Base-by-base conservation (phyloP, 257 asterid species). In the Solanum sitiens region DNA sequence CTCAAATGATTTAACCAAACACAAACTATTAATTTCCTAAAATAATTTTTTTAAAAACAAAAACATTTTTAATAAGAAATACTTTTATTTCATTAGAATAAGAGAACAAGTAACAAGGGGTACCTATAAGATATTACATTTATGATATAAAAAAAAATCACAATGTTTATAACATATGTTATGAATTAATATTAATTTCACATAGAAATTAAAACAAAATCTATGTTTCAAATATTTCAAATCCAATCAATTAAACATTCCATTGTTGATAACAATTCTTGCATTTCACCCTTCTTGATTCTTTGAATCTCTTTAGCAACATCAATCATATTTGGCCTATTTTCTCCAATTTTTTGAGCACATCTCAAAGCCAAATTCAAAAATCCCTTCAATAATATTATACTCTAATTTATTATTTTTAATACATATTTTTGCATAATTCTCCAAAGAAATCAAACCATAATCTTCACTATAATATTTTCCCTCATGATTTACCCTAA, bases 291-390 rank as follows among this genome's bases (percentile, higher is more conserved):
- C 77, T 20, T 86, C 16, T 65, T 70, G 40, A 83, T 86, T 25
- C 39, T 70, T 30, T 27, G 42, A 72, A 88, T 63, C 47, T 86
- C 88, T 86, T 86, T 86, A 16, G 88, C 88, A 37, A 80, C 89
- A 13, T 88, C 89, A 32, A 86, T 83, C 89, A 89, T 83, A 44
- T 76, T 40, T 53, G 87, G 89, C 67, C 89, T 89, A 74, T 86
- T 32, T 39, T 56, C 65, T 37, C 75, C 87, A 35, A 27, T 9
- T 11, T 20, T 39, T 7, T 82, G 47, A 35, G 45, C 32, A 59
- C 91, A 86, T 35, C n/a, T 59, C 27, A 86, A 42, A 44, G 87
- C 87, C 39, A 89, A 86, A 42, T 72, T 50, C 11, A 44, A 9
- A 3, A 83, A 72, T 15, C 56, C 87, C 35, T 23, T 67, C 72